Evolutionary conservation across 2,329 filamentous ascomycete species (phyloP), one percentile per base, ranked within the genome.

Genomic region (Cladosporium phlei): DNA sequence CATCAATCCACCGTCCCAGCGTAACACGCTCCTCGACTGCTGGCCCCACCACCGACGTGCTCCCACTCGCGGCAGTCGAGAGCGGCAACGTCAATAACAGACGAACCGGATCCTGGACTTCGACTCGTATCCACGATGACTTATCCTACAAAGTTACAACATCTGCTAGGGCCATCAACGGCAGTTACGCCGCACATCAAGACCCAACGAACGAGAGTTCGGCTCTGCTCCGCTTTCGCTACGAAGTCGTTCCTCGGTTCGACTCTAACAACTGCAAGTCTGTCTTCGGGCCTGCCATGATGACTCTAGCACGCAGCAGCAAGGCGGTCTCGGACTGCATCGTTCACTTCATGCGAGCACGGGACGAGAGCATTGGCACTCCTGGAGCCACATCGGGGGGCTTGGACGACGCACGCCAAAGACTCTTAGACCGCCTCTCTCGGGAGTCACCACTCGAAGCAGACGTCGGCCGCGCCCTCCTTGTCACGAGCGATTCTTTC

Each of bases 151-250:
- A 38, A 38, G 35, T 22, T 10, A 38, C 22, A 1, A 38, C 35
- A 10, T 22, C 35, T 16, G 24, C 35, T 8, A n/a, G 35, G 17
- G 24, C 21, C 21, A 38, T 38, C 14, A 22, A 38, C 9, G 21
- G 35, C 9, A 38, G 22, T 17, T 22, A n/a, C n/a, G n/a, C 27
- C 22, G 24, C 35, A 16, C 35, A 38, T 12, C 35, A 22, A 38
- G 35, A 22, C 5, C 27, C 35, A 3, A n/a, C 27, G n/a, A 38
- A 22, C 11, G 20, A 21, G 14, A 21, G 21, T 17, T 27, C 35
- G 4, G 35, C 35, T 27, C 35, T 38, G 35, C 35, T 38, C 14
- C 35, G 35, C 21, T 38, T 38, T 22, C 35, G 35, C 21, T 38
- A 38, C 14, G 21, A 38, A 16, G 35, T 38, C 5, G 35, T 38